These are phyloP conservation scores for Apodospora peruviana DNA, from an alignment of 495 filamentous ascomycete species.

Conservation along the genomic window DNA sequence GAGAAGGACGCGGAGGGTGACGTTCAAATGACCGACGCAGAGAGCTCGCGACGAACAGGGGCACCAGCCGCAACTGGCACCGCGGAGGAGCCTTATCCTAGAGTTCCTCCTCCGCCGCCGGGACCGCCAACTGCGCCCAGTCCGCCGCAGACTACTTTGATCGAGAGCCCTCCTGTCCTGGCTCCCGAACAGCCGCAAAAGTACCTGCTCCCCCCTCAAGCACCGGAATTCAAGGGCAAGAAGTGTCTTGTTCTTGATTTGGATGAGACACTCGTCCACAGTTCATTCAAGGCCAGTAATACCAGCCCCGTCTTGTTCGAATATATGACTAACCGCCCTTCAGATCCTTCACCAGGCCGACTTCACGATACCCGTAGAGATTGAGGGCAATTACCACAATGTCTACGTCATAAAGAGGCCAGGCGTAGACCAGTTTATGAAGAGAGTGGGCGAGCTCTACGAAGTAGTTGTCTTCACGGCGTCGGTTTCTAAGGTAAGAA, in stretches of 20 bases:
- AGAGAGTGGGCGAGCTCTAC: conserved; percentile 93
- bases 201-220: conserved; percentile 73
- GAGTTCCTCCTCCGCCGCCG: conserved; percentile 55
- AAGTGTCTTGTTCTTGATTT: conserved; percentile 96
- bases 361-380: conserved; percentile 98
- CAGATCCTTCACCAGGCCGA: conserved; percentile 97
- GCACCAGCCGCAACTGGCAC: conserved; percentile 13
- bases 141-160: conserved; percentile 15
- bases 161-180: conserved; percentile 25
- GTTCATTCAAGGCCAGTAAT: conserved; percentile 86
- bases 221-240: conserved; percentile 70
- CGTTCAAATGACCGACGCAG: conserved; percentile 57
- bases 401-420: conserved; percentile 99
- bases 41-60: conserved; percentile 17
- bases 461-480: conserved; percentile 99
- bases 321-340: conserved; percentile 8
- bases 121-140: conserved; percentile 33
- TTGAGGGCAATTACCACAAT: conserved; percentile 98
- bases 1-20: conserved; percentile 51
- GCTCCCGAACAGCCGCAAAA: conserved; percentile 47
- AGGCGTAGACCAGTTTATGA: conserved; percentile 98
- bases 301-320: not conserved
- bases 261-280: conserved; percentile 98
- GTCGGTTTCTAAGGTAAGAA: conserved; percentile 89
- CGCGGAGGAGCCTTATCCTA: conserved; percentile 33